Evolutionary conservation across 768 basidiomycete species (phyloP).

Genomic region (Pleurotus citrinopileatus): DNA sequence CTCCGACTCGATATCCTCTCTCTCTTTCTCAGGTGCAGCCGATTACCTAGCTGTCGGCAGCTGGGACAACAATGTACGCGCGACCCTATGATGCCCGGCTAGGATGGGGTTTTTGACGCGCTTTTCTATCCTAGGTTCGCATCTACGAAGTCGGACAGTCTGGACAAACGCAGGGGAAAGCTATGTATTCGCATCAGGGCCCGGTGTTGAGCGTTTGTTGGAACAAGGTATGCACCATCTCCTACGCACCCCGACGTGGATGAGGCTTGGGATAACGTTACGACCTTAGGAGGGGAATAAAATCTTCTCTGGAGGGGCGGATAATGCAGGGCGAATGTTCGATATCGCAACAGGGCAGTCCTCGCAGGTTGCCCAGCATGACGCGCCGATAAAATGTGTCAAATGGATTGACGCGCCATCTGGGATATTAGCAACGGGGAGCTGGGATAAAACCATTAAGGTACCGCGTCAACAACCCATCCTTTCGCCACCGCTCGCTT

Average conservation of each 20-base stretch:
- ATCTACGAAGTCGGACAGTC: constrained; percentile 85
- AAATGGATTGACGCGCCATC: constrained; percentile 75
- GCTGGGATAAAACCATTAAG: constrained; percentile 97
- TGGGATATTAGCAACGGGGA: constrained; percentile 84
- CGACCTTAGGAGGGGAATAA: constrained; percentile 76
- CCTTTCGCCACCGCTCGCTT: background rate
- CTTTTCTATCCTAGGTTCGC: constrained; percentile 61
- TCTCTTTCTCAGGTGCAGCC: constrained; percentile 81
- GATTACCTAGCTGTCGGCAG: constrained; percentile 91
- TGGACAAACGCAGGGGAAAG: constrained; percentile 84
- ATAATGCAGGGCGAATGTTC: constrained; percentile 92
- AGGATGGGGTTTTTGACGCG: background rate
- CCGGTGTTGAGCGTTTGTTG: constrained; percentile 88
- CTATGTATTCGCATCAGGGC: constrained; percentile 87
- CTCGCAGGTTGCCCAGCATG: constrained; percentile 84
- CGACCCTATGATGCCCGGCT: background rate
- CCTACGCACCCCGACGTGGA: background rate
- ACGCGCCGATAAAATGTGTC: constrained; percentile 81
- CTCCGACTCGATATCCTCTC: constrained; percentile 80
- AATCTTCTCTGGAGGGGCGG: constrained; percentile 88
- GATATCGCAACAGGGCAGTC: constrained; percentile 82
- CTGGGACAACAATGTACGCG: constrained; percentile 88
- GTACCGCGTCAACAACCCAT: constrained; percentile 37
- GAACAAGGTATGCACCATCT: constrained; percentile 67
- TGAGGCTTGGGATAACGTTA: constrained; percentile 7